A percentile compares a stretch with the other conserved stretches of the same genome.
phyloP scores from a whole-genome alignment of 108 stramenopile genomes.

The Skeletonema grethae region DNA sequence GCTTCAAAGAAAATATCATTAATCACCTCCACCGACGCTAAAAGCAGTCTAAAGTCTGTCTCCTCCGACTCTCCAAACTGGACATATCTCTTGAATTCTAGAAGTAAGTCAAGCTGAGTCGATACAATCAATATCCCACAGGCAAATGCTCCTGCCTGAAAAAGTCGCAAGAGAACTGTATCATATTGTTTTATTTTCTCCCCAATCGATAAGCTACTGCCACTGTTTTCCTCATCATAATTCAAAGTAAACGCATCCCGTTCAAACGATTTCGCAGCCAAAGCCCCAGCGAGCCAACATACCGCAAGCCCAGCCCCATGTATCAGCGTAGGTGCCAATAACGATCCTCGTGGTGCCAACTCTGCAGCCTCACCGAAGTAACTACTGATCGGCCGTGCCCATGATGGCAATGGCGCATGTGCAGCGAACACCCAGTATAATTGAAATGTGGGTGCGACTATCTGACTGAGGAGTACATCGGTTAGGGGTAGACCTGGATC shows the following conservation, averaged over 20 bases:
- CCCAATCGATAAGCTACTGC: neutral
- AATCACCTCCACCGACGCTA: conserved; percentile 62
- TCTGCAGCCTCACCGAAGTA: conserved; percentile 19
- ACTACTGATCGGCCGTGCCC: conserved; percentile 61
- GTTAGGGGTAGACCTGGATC: conserved; percentile 73
- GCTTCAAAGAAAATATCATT: conserved; percentile 83
- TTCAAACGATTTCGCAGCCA: conserved; percentile 73
- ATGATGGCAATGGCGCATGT: conserved; percentile 69
- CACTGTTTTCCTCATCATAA: neutral
- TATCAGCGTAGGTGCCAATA: conserved; percentile 75
- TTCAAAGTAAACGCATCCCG: conserved; percentile 49
- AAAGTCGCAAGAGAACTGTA: conserved; percentile 36
- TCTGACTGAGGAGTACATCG: conserved; percentile 67
- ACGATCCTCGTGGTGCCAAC: conserved; percentile 58
- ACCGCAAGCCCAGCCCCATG: conserved; percentile 81
- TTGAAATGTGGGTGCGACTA: conserved; percentile 76
- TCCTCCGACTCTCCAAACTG: conserved; percentile 71
- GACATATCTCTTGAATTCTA: conserved; percentile 61
- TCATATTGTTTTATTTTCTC: conserved; percentile 16
- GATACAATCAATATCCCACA: conserved; percentile 66
- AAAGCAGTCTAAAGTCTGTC: conserved; percentile 49
- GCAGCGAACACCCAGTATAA: conserved; percentile 53
- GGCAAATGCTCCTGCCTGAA: conserved; percentile 80
- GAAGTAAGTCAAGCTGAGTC: conserved; percentile 77
- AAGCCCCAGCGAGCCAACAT: conserved; percentile 74